Base-by-base conservation (phyloP, 305 asterid species). In the Fraxinus latifolia region DNA sequence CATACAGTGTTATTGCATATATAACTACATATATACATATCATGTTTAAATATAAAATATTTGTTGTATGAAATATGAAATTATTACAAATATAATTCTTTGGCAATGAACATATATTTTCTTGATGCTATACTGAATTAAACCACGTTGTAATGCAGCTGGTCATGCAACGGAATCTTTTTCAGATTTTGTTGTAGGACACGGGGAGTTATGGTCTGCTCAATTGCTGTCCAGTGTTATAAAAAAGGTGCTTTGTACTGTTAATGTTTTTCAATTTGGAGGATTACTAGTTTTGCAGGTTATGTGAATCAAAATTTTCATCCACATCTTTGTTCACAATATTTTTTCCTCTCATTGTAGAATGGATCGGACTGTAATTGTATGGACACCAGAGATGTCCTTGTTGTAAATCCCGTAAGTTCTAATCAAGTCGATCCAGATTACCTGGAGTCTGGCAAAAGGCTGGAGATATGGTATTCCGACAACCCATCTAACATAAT, bases 351-450 rank as follows among this genome's bases (percentile, higher is more conserved):
- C 83, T 79, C 79, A 78, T 68, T 87, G 90, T 84, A 96, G 99
- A 90, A 80, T 89, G 98, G 97, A 84, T 74, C 81, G 55, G 87
- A 89, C 75, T 93, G 96, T 86, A 77, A 82, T 21, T 93, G 94
- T 92, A 96, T 96, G 99, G 99, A 96, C 92, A 94, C 99, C 73
- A 88, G 99, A 87, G 94, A 96, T 76, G 99, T 96, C 60, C 96
- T 96, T 76, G 84, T 96, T 83, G 99, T 96, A 74, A 92, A 89
- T 81, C 99, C 98, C 25, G 86, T 88, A 33, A 84, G 92, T 84
- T 86, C 97, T 73, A 93, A 91, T 90, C 98, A 89, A 90, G 99
- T 94, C 25, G 99, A 96, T 85, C 99, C 99, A 2, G 98, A 96
- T 88, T 96, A 93, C 78, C 50, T 87, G 78, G 97, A 90, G 87